These are phyloP conservation scores for Hemisphaericaspora xylanilytica DNA, from an alignment of 1,139 yeast species.

Conservation along the genomic window DNA sequence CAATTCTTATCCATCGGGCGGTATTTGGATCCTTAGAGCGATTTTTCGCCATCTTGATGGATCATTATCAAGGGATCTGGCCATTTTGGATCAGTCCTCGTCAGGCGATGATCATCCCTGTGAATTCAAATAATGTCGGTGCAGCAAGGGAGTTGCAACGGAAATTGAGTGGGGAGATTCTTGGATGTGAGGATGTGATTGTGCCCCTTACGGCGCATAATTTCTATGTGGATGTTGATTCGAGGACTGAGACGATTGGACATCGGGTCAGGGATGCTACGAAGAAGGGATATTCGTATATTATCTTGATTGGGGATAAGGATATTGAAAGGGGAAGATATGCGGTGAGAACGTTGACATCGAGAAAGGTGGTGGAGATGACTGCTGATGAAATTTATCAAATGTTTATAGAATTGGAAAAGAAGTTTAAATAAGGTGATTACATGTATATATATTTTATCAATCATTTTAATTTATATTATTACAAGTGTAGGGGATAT, in stretches of 20 bases:
- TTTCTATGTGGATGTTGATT: slow-evolving; percentile 75
- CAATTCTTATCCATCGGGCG: slow-evolving; percentile 94
- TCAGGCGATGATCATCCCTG: slow-evolving; percentile 85
- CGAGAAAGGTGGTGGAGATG: slow-evolving; percentile 46
- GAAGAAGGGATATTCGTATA: slow-evolving; percentile 72
- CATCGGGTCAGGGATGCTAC: slow-evolving; percentile 77
- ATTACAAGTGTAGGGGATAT: no score
- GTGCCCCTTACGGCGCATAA: slow-evolving; percentile 60
- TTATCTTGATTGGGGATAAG: slow-evolving; percentile 82
- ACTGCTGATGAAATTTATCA: slow-evolving; percentile 46
- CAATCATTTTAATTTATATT: no score
- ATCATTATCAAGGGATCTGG: slow-evolving; percentile 93
- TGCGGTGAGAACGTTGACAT: slow-evolving; percentile 64
- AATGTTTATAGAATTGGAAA: slow-evolving; percentile 52
- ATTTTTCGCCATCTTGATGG: slow-evolving; percentile 85
- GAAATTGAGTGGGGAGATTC: slow-evolving; percentile 50
- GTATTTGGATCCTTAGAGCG: slow-evolving; percentile 93
- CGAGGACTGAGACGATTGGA: slow-evolving; percentile 75
- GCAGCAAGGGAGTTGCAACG: slow-evolving; percentile 53
- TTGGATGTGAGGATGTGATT: slow-evolving; percentile 23
- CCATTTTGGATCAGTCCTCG: slow-evolving; percentile 98
- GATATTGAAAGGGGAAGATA: slow-evolving; percentile 63
- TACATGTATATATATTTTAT: no score
- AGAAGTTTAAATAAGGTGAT: slow-evolving; percentile 11
- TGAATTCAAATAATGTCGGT: slow-evolving; percentile 54